Conservation (phyloP, 1,284 basidiomycete genomes). For the Naganishia cerealis region DNA sequence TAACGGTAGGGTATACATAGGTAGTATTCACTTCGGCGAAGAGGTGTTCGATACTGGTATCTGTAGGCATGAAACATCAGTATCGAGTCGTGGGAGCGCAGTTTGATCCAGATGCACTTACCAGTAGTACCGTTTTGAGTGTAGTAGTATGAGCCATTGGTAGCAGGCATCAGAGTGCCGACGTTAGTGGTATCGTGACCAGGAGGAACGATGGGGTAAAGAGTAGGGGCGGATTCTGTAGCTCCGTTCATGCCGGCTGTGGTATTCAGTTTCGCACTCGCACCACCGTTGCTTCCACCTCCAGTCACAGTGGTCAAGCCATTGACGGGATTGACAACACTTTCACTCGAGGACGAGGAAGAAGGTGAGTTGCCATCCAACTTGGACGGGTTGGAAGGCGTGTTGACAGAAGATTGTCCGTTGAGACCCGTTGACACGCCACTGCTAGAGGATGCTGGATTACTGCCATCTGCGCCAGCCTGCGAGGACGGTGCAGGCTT, state of each 20-base stretch:
- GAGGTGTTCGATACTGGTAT: constrained; percentile 11
- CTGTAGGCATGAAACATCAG: not conserved
- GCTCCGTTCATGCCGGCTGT: not conserved
- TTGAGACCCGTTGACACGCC: no score
- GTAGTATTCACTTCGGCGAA: constrained; percentile 16
- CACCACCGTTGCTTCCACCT: constrained; percentile 1
- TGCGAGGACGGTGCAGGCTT: not conserved
- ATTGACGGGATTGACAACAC: not conserved
- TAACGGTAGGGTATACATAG: constrained; percentile 19
- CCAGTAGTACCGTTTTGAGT: constrained; percentile 9
- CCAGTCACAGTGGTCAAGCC: not conserved
- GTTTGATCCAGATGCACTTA: not conserved
- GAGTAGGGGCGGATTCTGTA: not conserved
- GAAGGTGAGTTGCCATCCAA: constrained; percentile 11
- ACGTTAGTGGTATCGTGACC: constrained; percentile 3
- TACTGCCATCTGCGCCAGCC: not conserved
- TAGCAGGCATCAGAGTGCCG: not conserved
- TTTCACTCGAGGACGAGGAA: not conserved
- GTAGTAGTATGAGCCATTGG: constrained; percentile 12
- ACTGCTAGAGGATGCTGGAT: not conserved
- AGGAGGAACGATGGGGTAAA: constrained; percentile 3
- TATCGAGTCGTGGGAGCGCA: not conserved
- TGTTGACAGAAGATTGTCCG: not conserved
- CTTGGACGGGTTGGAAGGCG: not conserved
- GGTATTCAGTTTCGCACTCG: constrained; percentile 2